phyloP scores from a whole-genome alignment of 192 early-diverging fungal genomes.

The Ambispora gerdemannii region DNA sequence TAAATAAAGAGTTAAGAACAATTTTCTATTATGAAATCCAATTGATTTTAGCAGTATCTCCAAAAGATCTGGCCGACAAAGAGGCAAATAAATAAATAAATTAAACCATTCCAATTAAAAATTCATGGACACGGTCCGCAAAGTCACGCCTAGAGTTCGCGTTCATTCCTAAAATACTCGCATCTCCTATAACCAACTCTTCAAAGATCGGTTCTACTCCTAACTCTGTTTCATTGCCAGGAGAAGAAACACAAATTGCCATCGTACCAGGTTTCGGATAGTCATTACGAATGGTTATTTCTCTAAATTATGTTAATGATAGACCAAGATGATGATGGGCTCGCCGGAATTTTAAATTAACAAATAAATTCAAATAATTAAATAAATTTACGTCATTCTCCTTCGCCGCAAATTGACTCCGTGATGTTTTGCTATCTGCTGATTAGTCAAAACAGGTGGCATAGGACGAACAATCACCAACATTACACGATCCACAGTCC shows the following conservation, averaged over 20 bases:
- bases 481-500: conserved; percentile 10
- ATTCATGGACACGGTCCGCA: background rate
- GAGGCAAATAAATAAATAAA: no score
- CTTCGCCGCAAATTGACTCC: background rate
- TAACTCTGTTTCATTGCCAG: background rate
- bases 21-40: no score
- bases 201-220: background rate
- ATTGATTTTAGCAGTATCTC: no score
- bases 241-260: background rate
- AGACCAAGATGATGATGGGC: background rate
- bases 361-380: background rate
- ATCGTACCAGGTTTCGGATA: background rate
- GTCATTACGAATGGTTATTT: background rate
- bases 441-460: background rate
- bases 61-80: no score
- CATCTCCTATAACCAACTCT: conserved; percentile 1
- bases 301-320: background rate
- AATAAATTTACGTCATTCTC: background rate
- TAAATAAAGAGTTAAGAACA: no score
- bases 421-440: background rate
- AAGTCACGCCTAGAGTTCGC: background rate
- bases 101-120: background rate
- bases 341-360: background rate
- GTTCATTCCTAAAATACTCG: background rate
- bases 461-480: conserved; percentile 18